phyloP scores from a whole-genome alignment of 805 yeast genomes.

The Grigorovia jiainica region DNA sequence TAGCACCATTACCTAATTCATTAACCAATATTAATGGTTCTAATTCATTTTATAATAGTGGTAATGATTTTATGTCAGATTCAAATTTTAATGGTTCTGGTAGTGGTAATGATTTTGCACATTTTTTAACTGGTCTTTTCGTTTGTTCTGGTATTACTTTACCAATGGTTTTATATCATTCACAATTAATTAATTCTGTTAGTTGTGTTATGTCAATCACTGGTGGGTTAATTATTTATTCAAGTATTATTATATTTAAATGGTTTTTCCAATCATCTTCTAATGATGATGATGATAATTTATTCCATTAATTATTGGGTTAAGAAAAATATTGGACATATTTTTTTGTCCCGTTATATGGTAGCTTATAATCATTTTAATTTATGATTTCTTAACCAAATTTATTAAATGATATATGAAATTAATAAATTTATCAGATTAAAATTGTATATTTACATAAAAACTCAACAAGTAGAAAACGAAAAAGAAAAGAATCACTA shows the following conservation, averaged over 20 bases:
- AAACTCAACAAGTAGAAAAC: too few species aligned
- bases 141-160: conserved; percentile 66
- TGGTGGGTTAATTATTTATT: conserved; percentile 81
- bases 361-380: too few species aligned
- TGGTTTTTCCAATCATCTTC: conserved; percentile 47
- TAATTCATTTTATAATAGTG: not conserved
- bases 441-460: too few species aligned
- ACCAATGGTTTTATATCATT: conserved; percentile 71
- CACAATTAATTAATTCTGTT: conserved; percentile 53
- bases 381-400: too few species aligned
- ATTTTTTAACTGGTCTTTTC: conserved; percentile 68
- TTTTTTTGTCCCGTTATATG: too few species aligned
- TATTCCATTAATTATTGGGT: not conserved
- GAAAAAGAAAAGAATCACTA: too few species aligned
- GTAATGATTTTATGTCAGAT: conserved; percentile 45
- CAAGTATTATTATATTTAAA: conserved; percentile 74
- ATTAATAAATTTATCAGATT: too few species aligned
- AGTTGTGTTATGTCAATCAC: conserved; percentile 69
- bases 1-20: conserved; percentile 68
- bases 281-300: conserved; percentile 33
- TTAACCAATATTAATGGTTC: conserved; percentile 36
- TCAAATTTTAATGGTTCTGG: conserved; percentile 19
- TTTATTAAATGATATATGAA: too few species aligned
- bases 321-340: too few species aligned
- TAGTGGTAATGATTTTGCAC: conserved; percentile 61